Base-by-base conservation (phyloP, 2,329 filamentous ascomycete species). In the Kalaharituber pfeilii region DNA sequence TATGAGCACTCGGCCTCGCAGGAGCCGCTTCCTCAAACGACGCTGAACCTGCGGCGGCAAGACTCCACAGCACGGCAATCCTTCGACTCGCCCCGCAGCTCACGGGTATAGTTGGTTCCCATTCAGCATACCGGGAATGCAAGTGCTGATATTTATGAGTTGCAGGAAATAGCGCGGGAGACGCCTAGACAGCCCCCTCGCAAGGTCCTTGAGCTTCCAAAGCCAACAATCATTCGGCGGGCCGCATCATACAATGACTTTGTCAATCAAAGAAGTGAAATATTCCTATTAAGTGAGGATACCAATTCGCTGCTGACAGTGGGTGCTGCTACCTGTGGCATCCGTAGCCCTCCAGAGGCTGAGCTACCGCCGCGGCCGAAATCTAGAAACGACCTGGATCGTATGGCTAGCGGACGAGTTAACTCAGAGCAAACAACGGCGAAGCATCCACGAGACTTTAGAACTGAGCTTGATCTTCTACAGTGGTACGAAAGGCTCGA, bases 401-500 rank as follows among this genome's bases (percentile, higher is more conserved):
- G 39, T 18, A 26, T 44, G 56, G 53, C 18, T 56, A 54, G 15
- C 49, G 29, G 25, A 13, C 33, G 9, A 52, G 13, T 15, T 13
- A 25, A 2, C 6, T 9, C 7, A 15, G 2, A 18, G 4, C 5
- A 18, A 18, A 3, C 54, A 60, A 63, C 45, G 59, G 61, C 54
- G 20, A 58, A 70, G 63, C 53, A 70, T 64, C 27, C 69, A 68
- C n/a, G 42, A 22, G 24, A 47, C 15, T 59, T 79, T 67, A 69
- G 74, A 73, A 70, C 80, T 70, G 68, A 79, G 60, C 65, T 81
- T 26, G 76, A 79, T 7, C 77, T 80, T 52, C 73, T 72, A 25
- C 68, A 72, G 57, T 78, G 78, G 71, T 80, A 81, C 64, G 69
- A 73, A 59, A 69, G 69, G 22, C 66, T 82, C 52, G 79, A 83